A percentile compares a stretch with the other conserved stretches of the same genome.
These are phyloP conservation scores for Letharia lupina DNA, from an alignment of 495 filamentous ascomycete species.

Conservation along the genomic window DNA sequence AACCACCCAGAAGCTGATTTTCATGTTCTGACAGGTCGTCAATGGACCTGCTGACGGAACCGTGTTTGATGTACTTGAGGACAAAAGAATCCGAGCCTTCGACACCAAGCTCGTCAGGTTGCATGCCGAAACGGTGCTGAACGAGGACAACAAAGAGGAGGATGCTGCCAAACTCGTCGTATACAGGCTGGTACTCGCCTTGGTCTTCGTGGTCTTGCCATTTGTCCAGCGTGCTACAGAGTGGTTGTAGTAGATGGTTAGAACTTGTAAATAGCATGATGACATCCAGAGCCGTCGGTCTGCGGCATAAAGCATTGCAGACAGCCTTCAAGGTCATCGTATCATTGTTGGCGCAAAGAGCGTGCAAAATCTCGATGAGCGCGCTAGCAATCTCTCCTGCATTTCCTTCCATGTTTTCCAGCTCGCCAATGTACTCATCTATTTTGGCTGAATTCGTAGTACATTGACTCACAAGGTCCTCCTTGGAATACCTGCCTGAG, in stretches of 20 bases:
- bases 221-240: constrained; percentile 76
- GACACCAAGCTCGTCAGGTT: constrained; percentile 57
- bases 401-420: constrained; percentile 93
- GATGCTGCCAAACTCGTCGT: constrained; percentile 91
- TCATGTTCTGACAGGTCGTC: constrained; percentile 64
- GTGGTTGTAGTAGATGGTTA: constrained; percentile 64
- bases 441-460: constrained; percentile 60
- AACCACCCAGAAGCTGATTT: constrained; percentile 66
- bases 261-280: constrained; percentile 78
- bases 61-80: constrained; percentile 61
- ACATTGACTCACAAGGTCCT: constrained; percentile 67
- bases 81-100: constrained; percentile 61
- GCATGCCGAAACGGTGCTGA: constrained; percentile 73
- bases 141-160: constrained; percentile 75
- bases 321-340: constrained; percentile 84
- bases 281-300: constrained; percentile 71
- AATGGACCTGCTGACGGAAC: constrained; percentile 50
- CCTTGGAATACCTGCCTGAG: constrained; percentile 65
- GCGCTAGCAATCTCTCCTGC: constrained; percentile 80
- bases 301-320: constrained; percentile 71
- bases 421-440: constrained; percentile 64
- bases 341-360: constrained; percentile 72
- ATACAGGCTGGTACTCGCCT: constrained; percentile 89
- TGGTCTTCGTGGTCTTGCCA: constrained; percentile 95
- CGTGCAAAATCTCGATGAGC: constrained; percentile 72